Base-by-base conservation (phyloP, 179 eudicot genomes). In the Silene noctiflora region DNA sequence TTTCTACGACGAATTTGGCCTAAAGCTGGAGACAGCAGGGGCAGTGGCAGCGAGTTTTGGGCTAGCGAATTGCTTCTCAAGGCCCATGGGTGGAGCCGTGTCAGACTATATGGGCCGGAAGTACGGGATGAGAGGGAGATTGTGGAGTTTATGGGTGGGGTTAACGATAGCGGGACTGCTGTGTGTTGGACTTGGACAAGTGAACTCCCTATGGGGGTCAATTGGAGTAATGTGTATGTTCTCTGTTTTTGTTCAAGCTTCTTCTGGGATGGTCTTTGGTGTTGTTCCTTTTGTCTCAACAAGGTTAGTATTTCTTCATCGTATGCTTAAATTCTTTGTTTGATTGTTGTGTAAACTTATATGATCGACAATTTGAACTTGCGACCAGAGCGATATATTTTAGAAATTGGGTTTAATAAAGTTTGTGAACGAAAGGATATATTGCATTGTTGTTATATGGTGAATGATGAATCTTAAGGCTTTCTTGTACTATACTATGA, bases 41-140 rank as follows among this genome's bases (percentile, higher is more conserved):
- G 85, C 80, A 4, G 77, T 89, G 8, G 92, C 90, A 19, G 90
- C 92, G 12, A 82, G 88, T 74, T 89, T 89, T 16, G 92, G 88
- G 75, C 14, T 89, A 60, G 81, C 85, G 51, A 89, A 89, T 59
- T 9, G 55, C 3, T 79, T 87, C 67, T 81, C 92, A 39, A 70
- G 90, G 58, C 92, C 92, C 1, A 60, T 33, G 12, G 92, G 90
- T 0, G 92, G 92, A 77, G 39, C 80, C 27, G 24, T 87, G 35
- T 87, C 90, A n/a, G 92, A 89, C 59, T 61, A 59, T 64, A 84
- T 89, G 90, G 90, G 88, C 56, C 22, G 76, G 79, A 80, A 77
- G 70, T 89, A 79, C 21, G 92, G 92, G 74, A 84, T 89, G 86
- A 87, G 88, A 62, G 92, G 92, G 73, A 77, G 92, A 78, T 48